These are phyloP conservation scores for Penicillium malachiteum DNA, from an alignment of 495 filamentous ascomycete species.

Conservation along the genomic window DNA sequence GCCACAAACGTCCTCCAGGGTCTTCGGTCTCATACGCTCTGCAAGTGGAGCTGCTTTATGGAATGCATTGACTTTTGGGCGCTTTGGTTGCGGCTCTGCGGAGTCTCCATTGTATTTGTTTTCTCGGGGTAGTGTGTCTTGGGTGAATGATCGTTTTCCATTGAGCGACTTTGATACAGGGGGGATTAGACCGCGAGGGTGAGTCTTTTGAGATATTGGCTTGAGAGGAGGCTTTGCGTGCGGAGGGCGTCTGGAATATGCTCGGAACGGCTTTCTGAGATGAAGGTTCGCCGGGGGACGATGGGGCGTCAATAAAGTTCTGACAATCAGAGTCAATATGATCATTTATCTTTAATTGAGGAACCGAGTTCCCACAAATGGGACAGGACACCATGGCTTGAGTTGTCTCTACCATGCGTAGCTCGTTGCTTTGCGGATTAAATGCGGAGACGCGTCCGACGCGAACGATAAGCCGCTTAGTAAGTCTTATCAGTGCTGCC, in stretches of 20 bases:
- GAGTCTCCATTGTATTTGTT: slow-evolving; percentile 17
- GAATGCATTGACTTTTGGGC: slow-evolving; percentile 58
- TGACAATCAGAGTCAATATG: slow-evolving; percentile 88
- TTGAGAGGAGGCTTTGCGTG: slow-evolving; percentile 38
- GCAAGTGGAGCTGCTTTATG: slow-evolving; percentile 79
- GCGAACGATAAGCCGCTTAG: slow-evolving; percentile 11
- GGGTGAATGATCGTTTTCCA: slow-evolving; percentile 35
- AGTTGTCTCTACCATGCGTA: no score
- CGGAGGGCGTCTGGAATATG: slow-evolving; percentile 76
- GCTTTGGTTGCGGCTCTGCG: slow-evolving; percentile 49
- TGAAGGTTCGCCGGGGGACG: slow-evolving; percentile 38
- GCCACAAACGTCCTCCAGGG: slow-evolving; percentile 82
- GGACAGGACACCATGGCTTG: slow-evolving; percentile 77
- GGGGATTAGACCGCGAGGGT: slow-evolving; percentile 16
- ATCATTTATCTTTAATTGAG: slow-evolving; percentile 75
- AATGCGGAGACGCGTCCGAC: slow-evolving; percentile 18
- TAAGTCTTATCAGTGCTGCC: not conserved
- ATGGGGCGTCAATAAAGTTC: slow-evolving; percentile 50
- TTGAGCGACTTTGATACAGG: slow-evolving; percentile 32
- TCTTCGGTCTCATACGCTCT: slow-evolving; percentile 87
- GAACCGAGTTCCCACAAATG: slow-evolving; percentile 77
- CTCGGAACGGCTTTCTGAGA: slow-evolving; percentile 58
- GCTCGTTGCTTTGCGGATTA: not conserved
- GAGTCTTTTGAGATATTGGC: slow-evolving; percentile 21
- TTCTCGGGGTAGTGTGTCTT: slow-evolving; percentile 24